Percentiles rank a stretch among this genome's conserved stretches.
Evolutionary conservation across 2,329 filamentous ascomycete genomes (phyloP).

Genomic region (Fusarium aywerte): DNA sequence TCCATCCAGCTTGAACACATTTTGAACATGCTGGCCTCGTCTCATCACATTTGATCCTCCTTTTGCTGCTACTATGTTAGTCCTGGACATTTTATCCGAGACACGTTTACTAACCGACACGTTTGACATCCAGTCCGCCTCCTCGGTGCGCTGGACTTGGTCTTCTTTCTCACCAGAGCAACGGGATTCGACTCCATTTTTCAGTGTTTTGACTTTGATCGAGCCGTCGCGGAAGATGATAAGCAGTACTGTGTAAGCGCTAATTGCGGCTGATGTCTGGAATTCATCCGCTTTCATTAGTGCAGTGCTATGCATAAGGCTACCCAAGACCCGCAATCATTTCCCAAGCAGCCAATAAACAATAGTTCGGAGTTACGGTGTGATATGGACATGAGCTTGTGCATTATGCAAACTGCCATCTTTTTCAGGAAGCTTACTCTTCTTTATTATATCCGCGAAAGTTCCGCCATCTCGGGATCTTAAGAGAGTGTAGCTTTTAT

Average conservation of each 20-base stretch:
- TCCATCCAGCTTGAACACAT: constrained; percentile 10
- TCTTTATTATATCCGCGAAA: too few relatives aligned
- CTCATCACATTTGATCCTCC: constrained; percentile 21
- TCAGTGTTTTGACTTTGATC: not conserved
- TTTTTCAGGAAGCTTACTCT: too few relatives aligned
- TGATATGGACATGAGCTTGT: not conserved
- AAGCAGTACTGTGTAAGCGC: constrained; percentile 19
- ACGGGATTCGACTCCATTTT: not conserved
- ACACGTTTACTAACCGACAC: not conserved
- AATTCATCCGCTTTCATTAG: not conserved
- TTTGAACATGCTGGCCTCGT: not conserved
- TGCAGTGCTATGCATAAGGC: not conserved
- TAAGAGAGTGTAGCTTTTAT: too few relatives aligned
- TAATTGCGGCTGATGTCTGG: not conserved
- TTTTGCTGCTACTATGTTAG: not conserved
- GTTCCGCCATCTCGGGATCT: too few relatives aligned
- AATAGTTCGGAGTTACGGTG: not conserved
- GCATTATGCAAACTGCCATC: not conserved
- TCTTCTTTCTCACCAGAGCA: not conserved
- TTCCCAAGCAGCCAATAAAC: not conserved
- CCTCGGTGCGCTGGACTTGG: constrained; percentile 1
- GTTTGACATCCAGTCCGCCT: constrained; percentile 15
- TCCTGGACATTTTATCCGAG: too few relatives aligned
- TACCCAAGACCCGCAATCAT: not conserved
- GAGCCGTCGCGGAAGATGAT: not conserved